Evolutionary conservation across 345 rosid species (phyloP).

Genomic region (Camelina neglecta): DNA sequence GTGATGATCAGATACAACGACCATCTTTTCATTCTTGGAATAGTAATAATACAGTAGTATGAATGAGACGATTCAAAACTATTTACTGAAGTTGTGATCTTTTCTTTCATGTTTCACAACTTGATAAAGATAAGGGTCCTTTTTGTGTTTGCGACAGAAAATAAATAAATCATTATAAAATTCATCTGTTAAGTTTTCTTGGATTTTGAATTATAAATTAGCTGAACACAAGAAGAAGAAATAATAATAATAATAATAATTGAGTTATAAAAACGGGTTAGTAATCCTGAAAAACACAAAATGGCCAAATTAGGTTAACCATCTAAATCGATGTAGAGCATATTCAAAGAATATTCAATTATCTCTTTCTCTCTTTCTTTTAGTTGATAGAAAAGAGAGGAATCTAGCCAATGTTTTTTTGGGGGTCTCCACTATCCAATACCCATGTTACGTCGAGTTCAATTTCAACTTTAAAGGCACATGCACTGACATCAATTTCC

Average conservation of each 20-base stretch:
- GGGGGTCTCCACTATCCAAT: too few species aligned
- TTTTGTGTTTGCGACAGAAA: background rate
- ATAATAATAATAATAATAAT: too few species aligned
- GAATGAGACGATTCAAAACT: background rate
- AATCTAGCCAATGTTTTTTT: too few species aligned
- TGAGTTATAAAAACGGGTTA: too few species aligned
- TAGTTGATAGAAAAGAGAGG: too few species aligned
- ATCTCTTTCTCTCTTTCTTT: background rate
- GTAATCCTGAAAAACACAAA: too few species aligned
- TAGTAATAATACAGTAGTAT: background rate
- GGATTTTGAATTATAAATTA: too few species aligned
- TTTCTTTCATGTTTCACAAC: too few species aligned
- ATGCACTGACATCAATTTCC: too few species aligned
- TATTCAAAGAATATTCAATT: slow-evolving; percentile 31
- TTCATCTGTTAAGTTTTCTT: too few species aligned
- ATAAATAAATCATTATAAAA: background rate
- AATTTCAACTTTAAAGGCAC: background rate
- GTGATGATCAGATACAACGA: slow-evolving; percentile 17
- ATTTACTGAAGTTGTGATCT: background rate
- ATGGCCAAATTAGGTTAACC: too few species aligned
- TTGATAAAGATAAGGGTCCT: slow-evolving; percentile 7
- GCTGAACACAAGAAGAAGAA: too few species aligned
- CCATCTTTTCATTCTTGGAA: slow-evolving; percentile 2
- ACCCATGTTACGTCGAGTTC: background rate
- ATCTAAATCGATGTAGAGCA: background rate